Base-by-base conservation (phyloP, 106 monocot species). In the Allium fistulosum region DNA sequence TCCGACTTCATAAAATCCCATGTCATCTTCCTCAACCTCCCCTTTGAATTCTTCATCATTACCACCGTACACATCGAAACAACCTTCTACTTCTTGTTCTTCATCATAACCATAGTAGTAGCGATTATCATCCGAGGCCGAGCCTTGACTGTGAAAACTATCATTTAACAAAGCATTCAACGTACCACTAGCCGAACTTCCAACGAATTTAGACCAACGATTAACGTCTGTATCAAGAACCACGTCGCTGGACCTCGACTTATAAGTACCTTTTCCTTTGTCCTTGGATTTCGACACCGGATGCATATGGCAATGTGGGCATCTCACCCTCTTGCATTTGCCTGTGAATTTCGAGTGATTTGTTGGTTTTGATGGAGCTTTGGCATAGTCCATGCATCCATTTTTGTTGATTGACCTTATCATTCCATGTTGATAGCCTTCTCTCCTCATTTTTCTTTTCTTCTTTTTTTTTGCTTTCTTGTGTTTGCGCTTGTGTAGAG, bases 211-310 rank as follows among this genome's bases (percentile, higher is more conserved):
- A 46, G 26, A 9, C 48, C 58, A 58, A 22, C 1, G 22, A 22
- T 11, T 5, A 37, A 47, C 22, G 53, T 48, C 22, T 26, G 70
- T 15, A 92, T 92, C 85, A 59, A 83, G 58, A 28, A 51, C 71
- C 3, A 88, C 83, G 52, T 88, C 83, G 66, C 78, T 72, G 10
- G 76, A 76, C 74, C 65, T 77, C 63, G 80, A 72, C 78, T 93
- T 93, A 79, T 76, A 58, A 4, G 65, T 49, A 3, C 92, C 88
- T 65, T 93, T 93, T n/a, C 72, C 74, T 83, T 88, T 93, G 72
- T 81, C 79, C 55, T 61, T 78, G 14, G 92, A 83, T 71, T 88
- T 93, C 47, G 82, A 59, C 49, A 75, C 73, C 0, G 78, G 82
- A 27, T 72, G 75, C 53, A 46, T 48, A 72, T 82, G 84, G 80